Evolutionary conservation across 352 stramenopile species (phyloP).

Genomic region (Phytophthora nicotianae): DNA sequence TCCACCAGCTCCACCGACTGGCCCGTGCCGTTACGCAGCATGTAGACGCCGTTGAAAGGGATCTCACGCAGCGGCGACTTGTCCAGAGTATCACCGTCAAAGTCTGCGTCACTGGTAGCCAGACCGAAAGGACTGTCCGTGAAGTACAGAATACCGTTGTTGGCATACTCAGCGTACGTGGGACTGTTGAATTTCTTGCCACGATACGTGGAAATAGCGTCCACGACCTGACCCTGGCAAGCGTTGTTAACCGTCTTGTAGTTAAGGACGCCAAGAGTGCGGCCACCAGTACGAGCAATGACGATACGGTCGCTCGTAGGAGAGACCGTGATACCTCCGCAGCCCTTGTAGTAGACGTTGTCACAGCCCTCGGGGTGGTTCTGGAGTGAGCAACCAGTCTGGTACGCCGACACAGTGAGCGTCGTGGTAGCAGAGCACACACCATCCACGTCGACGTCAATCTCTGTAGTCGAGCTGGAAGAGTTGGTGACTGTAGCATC

Average conservation of each 20-base stretch:
- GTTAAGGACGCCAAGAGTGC: conserved; percentile 73
- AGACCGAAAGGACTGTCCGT: conserved; percentile 81
- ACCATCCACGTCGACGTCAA: conserved; percentile 40
- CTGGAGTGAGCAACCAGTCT: conserved; percentile 67
- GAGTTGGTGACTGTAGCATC: conserved; percentile 41
- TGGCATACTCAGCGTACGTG: conserved; percentile 67
- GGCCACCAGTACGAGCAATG: conserved; percentile 76
- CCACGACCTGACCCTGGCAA: conserved; percentile 77
- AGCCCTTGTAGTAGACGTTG: conserved; percentile 80
- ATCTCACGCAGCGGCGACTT: conserved; percentile 75
- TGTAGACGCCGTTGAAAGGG: conserved; percentile 81
- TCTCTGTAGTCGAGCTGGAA: conserved; percentile 41
- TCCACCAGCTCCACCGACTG: conserved; percentile 66
- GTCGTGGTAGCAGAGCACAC: conserved; percentile 44
- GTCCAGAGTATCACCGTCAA: conserved; percentile 69
- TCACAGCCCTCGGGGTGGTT: conserved; percentile 70
- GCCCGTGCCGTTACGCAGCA: conserved; percentile 55
- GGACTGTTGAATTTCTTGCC: conserved; percentile 84
- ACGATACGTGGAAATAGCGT: conserved; percentile 74
- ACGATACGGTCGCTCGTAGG: conserved; percentile 66
- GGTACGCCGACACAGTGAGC: conserved; percentile 67
- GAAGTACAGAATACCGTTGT: conserved; percentile 77
- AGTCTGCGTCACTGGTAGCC: conserved; percentile 57
- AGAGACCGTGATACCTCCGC: conserved; percentile 76
- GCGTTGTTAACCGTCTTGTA: conserved; percentile 51